These are phyloP conservation scores for Phaeolepiota aurea DNA, from an alignment of 768 basidiomycete genomes.

Conservation along the genomic window DNA sequence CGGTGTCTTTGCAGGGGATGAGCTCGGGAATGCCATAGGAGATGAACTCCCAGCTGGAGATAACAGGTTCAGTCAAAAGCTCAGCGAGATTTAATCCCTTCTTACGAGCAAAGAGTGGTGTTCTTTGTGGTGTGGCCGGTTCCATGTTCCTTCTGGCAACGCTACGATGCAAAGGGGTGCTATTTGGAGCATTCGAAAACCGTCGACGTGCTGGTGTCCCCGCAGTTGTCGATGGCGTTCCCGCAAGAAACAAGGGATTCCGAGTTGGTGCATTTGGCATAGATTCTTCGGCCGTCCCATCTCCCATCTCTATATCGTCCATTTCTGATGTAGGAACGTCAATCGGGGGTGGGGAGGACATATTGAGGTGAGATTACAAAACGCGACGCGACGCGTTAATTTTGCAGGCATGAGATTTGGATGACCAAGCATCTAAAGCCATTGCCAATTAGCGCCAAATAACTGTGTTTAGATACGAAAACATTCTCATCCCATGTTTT, in stretches of 20 bases:
- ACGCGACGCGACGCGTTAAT: slow-evolving; percentile 52
- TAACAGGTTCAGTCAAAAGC: slow-evolving; percentile 2
- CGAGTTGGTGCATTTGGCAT: slow-evolving; percentile 31
- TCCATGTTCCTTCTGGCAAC: slow-evolving; percentile 48
- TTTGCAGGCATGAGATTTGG: no score
- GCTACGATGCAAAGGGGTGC: slow-evolving; percentile 37
- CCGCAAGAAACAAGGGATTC: slow-evolving; percentile 45
- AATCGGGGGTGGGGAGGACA: slow-evolving; percentile 60
- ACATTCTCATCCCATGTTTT: no score
- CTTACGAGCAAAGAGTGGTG: slow-evolving; percentile 45
- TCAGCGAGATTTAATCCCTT: slow-evolving; percentile 4
- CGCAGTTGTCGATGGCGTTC: slow-evolving; percentile 37
- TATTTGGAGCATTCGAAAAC: slow-evolving; percentile 27
- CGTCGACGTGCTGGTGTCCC: slow-evolving; percentile 40
- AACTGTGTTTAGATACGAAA: no score
- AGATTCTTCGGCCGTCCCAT: slow-evolving; percentile 23
- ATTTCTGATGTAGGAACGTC: slow-evolving; percentile 59
- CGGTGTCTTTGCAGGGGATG: slow-evolving; percentile 44
- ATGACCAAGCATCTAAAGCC: no score
- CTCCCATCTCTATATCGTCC: slow-evolving; percentile 49
- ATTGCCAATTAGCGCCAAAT: no score
- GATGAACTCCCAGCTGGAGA: slow-evolving; percentile 47
- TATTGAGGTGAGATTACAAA: slow-evolving; percentile 15
- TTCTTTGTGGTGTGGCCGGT: slow-evolving; percentile 46
- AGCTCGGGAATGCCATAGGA: slow-evolving; percentile 56